Conservation (phyloP, 805 yeast genomes). For the Suhomyces vadensis region DNA sequence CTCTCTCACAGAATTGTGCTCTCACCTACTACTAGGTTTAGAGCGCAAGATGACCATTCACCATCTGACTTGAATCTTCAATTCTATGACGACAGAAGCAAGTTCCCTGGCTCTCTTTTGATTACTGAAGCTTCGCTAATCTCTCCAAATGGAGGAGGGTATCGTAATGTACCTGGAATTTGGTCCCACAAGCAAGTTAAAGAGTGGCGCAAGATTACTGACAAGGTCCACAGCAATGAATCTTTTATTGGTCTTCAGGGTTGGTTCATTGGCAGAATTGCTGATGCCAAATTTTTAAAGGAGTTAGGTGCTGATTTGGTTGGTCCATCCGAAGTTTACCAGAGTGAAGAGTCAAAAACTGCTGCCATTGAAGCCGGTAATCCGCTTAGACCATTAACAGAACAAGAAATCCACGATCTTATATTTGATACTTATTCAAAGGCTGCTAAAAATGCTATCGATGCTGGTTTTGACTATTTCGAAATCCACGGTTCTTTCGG, state of each 20-base stretch:
- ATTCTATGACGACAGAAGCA: slow-evolving; percentile 59
- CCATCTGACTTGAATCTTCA: slow-evolving; percentile 50
- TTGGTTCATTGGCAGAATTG: slow-evolving; percentile 25
- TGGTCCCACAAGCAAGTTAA: slow-evolving; percentile 26
- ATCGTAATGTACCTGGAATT: slow-evolving; percentile 14
- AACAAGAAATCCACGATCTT: slow-evolving; percentile 22
- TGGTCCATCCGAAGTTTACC: slow-evolving; percentile 19
- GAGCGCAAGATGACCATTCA: slow-evolving; percentile 39
- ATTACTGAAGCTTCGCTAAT: slow-evolving; percentile 42
- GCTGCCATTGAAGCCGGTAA: slow-evolving; percentile 30
- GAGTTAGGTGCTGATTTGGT: slow-evolving; percentile 19
- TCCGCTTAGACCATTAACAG: slow-evolving; percentile 19
- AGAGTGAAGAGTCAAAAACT: slow-evolving; percentile 25
- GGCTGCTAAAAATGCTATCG: slow-evolving; percentile 25
- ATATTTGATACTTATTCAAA: slow-evolving; percentile 21
- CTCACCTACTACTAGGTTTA: slow-evolving; percentile 53
- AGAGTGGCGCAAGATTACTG: slow-evolving; percentile 25
- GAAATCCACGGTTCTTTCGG: slow-evolving; percentile 47
- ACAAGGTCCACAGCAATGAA: slow-evolving; percentile 15
- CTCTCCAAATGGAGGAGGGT: slow-evolving; percentile 33
- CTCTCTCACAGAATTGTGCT: slow-evolving; percentile 46
- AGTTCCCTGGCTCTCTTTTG: slow-evolving; percentile 56
- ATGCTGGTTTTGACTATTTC: slow-evolving; percentile 44
- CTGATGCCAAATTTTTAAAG: slow-evolving; percentile 25
- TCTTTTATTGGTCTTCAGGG: slow-evolving; percentile 14